Evolutionary conservation across 768 basidiomycete species (phyloP).

Genomic region (Psilocybe tampanensis): DNA sequence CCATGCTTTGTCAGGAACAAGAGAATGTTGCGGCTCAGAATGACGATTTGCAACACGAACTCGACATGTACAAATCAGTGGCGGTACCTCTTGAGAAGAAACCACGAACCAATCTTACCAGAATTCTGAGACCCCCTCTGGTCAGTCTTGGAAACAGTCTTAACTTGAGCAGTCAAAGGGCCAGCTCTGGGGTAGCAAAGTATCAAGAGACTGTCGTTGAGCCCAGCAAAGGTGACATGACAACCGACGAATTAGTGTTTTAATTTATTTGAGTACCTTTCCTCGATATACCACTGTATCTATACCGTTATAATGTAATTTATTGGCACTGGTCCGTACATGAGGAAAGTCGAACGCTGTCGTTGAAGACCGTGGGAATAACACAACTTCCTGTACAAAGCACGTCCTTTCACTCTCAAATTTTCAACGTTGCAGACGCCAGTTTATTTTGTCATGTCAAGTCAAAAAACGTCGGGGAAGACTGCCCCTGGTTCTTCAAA

Average conservation of each 20-base stretch:
- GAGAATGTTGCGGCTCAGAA: conserved; percentile 47
- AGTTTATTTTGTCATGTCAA: not conserved
- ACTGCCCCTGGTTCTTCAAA: not conserved
- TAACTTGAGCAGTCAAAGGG: conserved; percentile 17
- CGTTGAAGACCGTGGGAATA: no score
- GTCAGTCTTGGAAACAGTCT: conserved; percentile 44
- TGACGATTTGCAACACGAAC: conserved; percentile 51
- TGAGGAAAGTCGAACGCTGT: no score
- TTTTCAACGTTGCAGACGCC: not conserved
- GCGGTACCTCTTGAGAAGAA: conserved; percentile 49
- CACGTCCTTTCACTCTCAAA: no score
- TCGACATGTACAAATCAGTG: conserved; percentile 64
- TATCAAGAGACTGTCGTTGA: conserved; percentile 27
- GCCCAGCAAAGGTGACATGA: conserved; percentile 48
- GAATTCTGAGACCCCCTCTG: conserved; percentile 51
- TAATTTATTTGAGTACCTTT: not conserved
- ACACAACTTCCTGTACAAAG: no score
- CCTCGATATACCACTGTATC: not conserved
- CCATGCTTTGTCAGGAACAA: conserved; percentile 46
- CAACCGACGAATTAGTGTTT: conserved; percentile 46
- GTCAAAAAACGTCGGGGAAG: not conserved
- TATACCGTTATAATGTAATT: not conserved
- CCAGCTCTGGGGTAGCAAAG: conserved; percentile 1
- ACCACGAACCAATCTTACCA: conserved; percentile 56
- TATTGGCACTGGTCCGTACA: no score